Evolutionary conservation across 2,329 filamentous ascomycete genomes (phyloP).

Genomic region (Beauveria scarabaeidicola): DNA sequence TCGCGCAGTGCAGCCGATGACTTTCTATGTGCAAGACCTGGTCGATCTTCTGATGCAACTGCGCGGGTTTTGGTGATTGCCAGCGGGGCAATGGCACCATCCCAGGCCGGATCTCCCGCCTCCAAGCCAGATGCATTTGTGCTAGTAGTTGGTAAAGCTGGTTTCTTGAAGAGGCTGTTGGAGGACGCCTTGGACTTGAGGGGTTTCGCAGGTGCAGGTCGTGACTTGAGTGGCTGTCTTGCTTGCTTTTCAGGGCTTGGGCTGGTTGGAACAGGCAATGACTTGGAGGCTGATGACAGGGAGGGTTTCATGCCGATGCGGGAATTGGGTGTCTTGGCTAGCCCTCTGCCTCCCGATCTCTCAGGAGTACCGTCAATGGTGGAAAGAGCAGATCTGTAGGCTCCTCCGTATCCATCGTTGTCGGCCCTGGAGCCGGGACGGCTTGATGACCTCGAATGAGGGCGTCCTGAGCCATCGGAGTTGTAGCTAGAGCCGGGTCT

Average conservation of each 20-base stretch:
- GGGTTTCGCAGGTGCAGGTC: constrained; percentile 35
- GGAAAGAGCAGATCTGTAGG: constrained; percentile 34
- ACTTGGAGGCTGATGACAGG: constrained; percentile 16
- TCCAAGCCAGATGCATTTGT: constrained; percentile 14
- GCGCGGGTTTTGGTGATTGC: constrained; percentile 14
- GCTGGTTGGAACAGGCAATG: constrained; percentile 21
- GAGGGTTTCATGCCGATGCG: constrained; percentile 19
- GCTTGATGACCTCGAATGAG: constrained; percentile 41
- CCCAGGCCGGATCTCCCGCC: constrained; percentile 17
- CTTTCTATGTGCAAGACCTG: constrained; percentile 37
- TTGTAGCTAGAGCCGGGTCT: constrained; percentile 52
- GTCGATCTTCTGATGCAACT: constrained; percentile 13
- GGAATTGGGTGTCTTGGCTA: constrained; percentile 18
- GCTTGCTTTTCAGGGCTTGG: constrained; percentile 32
- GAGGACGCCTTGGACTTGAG: constrained; percentile 44
- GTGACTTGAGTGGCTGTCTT: constrained; percentile 28
- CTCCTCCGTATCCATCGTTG: constrained; percentile 36
- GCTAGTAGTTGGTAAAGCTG: constrained; percentile 35
- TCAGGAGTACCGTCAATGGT: constrained; percentile 38
- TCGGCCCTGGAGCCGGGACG: constrained; percentile 48
- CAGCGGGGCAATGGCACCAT: constrained; percentile 22
- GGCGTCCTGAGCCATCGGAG: constrained; percentile 48
- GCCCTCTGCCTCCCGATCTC: constrained; percentile 17
- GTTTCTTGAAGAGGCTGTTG: constrained; percentile 47
- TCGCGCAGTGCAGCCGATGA: constrained; percentile 77